Percentiles rank a stretch among this genome's conserved stretches.
Evolutionary conservation across 2,329 filamentous ascomycete genomes (phyloP).

Genomic region (Calonectria pteridis): DNA sequence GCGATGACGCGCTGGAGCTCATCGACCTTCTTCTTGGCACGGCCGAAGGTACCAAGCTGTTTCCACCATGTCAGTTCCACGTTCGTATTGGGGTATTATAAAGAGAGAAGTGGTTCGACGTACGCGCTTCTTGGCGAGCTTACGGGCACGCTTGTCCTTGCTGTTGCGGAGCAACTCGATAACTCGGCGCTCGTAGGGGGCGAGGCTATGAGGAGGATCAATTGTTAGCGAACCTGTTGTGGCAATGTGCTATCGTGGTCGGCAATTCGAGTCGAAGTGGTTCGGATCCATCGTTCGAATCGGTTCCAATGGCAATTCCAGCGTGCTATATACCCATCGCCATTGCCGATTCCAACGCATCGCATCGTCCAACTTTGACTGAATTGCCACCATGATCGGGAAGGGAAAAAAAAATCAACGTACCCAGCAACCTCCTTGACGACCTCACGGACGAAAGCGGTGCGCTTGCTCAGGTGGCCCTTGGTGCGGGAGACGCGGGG

Average conservation of each 20-base stretch:
- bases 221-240: constrained; percentile 43
- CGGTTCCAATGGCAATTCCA: not conserved
- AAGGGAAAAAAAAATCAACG: constrained; percentile 48
- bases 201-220: constrained; percentile 68
- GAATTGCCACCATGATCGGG: not conserved
- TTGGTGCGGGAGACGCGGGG: constrained; percentile 87
- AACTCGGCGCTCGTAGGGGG: constrained; percentile 97
- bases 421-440: constrained; percentile 98
- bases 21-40: constrained; percentile 99
- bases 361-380: not conserved
- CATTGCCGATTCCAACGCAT: not conserved
- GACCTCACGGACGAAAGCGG: constrained; percentile 95
- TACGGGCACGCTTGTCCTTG: constrained; percentile 99
- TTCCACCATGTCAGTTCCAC: constrained; percentile 40
- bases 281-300: not conserved
- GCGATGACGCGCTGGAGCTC: constrained; percentile 98
- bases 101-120: constrained; percentile 52
- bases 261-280: not conserved
- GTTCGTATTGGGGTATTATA: constrained; percentile 14
- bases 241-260: too few relatives aligned
- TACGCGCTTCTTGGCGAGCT: constrained; percentile 99
- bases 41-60: constrained; percentile 97
- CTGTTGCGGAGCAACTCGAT: constrained; percentile 99
- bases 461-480: constrained; percentile 96
- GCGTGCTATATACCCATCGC: not conserved